A percentile compares a stretch with the other conserved stretches of the same genome.
phyloP scores from a whole-genome alignment of 2,329 filamentous ascomycete genomes.

The Epichloe sibirici region DNA sequence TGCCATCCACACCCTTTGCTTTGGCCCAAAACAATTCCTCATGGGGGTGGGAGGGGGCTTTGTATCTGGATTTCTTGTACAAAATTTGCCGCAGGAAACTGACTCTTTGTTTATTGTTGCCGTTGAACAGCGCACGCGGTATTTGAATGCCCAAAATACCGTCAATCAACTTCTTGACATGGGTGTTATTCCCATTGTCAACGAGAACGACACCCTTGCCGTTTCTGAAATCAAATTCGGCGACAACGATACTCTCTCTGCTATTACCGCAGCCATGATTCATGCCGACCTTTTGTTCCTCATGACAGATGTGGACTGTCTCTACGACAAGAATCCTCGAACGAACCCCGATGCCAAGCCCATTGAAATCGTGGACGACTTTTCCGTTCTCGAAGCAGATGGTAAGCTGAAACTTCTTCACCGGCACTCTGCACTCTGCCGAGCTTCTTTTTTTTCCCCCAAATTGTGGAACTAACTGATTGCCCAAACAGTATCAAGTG shows the following conservation, averaged over 20 bases:
- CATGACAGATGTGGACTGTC: slow-evolving; percentile 97
- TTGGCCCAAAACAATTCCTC: not conserved
- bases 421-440: not conserved
- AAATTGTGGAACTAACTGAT: slow-evolving; percentile 9
- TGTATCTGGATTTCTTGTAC: not conserved
- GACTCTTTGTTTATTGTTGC: not conserved
- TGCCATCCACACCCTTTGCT: slow-evolving; percentile 3
- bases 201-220: slow-evolving; percentile 94
- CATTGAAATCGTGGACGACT: slow-evolving; percentile 88
- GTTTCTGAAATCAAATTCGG: slow-evolving; percentile 99
- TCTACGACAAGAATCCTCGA: slow-evolving; percentile 93
- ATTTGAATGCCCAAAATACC: slow-evolving; percentile 93
- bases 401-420: slow-evolving; percentile 29
- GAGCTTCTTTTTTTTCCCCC: not conserved
- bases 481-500: slow-evolving; percentile 56
- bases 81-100: not conserved
- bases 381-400: slow-evolving; percentile 69
- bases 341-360: slow-evolving; percentile 73
- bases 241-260: slow-evolving; percentile 94
- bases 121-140: slow-evolving; percentile 60
- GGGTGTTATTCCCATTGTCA: slow-evolving; percentile 96
- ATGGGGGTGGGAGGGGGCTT: not conserved
- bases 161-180: slow-evolving; percentile 81
- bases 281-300: slow-evolving; percentile 93
- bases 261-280: slow-evolving; percentile 94